These are phyloP conservation scores for Macrophomina tecta DNA, from an alignment of 2,329 filamentous ascomycete genomes.

Conservation along the genomic window DNA sequence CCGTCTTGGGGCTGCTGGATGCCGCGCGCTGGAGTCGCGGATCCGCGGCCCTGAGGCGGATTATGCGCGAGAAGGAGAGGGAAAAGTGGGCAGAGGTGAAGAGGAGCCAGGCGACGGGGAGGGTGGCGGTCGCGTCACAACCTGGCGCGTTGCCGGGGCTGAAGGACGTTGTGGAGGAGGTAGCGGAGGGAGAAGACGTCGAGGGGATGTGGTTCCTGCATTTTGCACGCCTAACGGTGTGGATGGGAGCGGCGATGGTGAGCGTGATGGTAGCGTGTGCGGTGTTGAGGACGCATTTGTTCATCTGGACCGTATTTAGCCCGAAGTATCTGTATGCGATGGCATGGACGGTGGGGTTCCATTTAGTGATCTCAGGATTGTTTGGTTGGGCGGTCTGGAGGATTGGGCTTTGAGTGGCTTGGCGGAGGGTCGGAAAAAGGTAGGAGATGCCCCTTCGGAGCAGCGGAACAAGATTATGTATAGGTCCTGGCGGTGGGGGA, in stretches of 20 bases:
- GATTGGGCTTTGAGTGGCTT: constrained; percentile 1
- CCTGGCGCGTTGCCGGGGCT: constrained; percentile 30
- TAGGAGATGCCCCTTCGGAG: too few species aligned
- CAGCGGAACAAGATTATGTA: too few species aligned
- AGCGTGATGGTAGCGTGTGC: constrained; percentile 91
- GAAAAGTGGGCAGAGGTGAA: constrained; percentile 7
- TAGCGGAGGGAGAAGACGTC: neutral
- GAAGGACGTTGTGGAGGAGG: neutral
- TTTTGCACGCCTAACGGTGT: constrained; percentile 71
- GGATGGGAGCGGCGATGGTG: constrained; percentile 67
- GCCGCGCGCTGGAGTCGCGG: constrained; percentile 23
- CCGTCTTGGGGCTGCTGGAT: constrained; percentile 20
- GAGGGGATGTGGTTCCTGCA: constrained; percentile 48
- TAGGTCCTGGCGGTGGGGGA: too few species aligned
- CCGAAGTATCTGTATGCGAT: constrained; percentile 94
- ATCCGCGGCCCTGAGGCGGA: constrained; percentile 1
- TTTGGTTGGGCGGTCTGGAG: constrained; percentile 40
- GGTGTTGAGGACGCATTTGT: constrained; percentile 82
- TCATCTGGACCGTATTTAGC: constrained; percentile 98
- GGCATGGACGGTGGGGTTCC: constrained; percentile 85
- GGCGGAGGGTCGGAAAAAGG: neutral
- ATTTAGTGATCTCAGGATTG: constrained; percentile 59
- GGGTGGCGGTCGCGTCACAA: constrained; percentile 2
- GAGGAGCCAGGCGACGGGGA: constrained; percentile 29
- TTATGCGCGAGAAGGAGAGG: constrained; percentile 21